Conservation (phyloP, 192 early-diverging fungal genomes). For the Obelidium mucronatum region DNA sequence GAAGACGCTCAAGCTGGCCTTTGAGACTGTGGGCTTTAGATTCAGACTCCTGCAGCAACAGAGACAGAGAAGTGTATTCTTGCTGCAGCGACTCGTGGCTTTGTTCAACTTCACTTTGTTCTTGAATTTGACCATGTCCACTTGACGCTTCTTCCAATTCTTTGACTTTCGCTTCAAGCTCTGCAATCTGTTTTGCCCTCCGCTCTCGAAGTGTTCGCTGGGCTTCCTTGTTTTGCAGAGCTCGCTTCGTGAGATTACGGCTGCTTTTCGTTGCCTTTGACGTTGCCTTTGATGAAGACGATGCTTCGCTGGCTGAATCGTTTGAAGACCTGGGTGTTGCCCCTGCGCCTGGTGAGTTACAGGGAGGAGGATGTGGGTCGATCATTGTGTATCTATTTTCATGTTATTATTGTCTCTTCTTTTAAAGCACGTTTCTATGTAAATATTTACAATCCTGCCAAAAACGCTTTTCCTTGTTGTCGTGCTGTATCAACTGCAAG, state of each 20-base stretch:
- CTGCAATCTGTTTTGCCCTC: constrained; percentile 11
- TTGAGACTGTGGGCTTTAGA: too few species aligned
- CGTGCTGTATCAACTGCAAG: too few species aligned
- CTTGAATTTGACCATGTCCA: too few species aligned
- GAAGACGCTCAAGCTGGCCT: too few species aligned
- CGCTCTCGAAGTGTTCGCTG: background rate
- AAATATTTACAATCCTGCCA: too few species aligned
- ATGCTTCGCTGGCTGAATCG: background rate
- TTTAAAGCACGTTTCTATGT: background rate
- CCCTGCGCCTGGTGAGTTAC: background rate
- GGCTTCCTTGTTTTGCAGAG: background rate
- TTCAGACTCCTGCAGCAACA: too few species aligned
- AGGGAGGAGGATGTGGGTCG: background rate
- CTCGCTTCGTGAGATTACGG: background rate
- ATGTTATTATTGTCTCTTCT: background rate
- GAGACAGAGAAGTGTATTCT: too few species aligned
- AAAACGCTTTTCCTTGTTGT: too few species aligned
- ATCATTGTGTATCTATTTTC: background rate
- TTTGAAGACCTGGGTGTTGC: background rate
- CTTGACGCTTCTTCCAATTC: constrained; percentile 35
- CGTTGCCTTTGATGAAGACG: background rate
- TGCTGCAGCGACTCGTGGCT: too few species aligned
- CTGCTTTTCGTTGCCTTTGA: background rate
- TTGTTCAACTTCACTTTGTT: too few species aligned
- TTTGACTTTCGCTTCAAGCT: constrained; percentile 42